Conservation (phyloP, 2,329 filamentous ascomycete species). For the Canariomyces notabilis region DNA sequence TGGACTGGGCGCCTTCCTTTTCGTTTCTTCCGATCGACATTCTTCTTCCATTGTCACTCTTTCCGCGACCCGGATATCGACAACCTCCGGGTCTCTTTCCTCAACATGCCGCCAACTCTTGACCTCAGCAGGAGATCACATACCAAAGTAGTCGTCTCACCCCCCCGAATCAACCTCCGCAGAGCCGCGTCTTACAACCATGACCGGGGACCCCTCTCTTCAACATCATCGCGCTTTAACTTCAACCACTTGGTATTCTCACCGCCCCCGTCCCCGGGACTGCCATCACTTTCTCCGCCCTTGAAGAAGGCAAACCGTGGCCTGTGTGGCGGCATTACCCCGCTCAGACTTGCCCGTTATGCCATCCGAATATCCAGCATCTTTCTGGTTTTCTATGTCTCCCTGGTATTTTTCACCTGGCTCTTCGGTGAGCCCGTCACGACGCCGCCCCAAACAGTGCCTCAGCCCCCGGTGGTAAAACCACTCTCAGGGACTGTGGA, state of each 20-base stretch:
- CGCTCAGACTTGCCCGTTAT: conserved; percentile 52
- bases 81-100: background rate
- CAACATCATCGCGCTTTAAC: conserved; percentile 58
- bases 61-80: conserved; percentile 4
- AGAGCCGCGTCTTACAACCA: conserved; percentile 53
- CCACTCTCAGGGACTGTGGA: conserved; percentile 29
- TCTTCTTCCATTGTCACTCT: conserved; percentile 4
- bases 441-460: background rate
- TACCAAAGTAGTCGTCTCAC: conserved; percentile 47
- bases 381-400: conserved; percentile 41
- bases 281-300: conserved; percentile 63
- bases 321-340: conserved; percentile 37
- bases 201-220: conserved; percentile 51
- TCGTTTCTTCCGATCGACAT: conserved; percentile 8
- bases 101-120: conserved; percentile 42
- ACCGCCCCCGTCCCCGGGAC: conserved; percentile 64
- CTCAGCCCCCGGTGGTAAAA: background rate
- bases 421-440: conserved; percentile 14
- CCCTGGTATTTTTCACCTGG: conserved; percentile 43
- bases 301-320: conserved; percentile 56
- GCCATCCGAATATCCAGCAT: conserved; percentile 45
- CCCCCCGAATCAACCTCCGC: conserved; percentile 55
- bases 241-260: conserved; percentile 63
- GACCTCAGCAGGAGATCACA: conserved; percentile 42
- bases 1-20: background rate